A percentile compares a stretch with the other conserved stretches of the same genome.
Evolutionary conservation across 2,329 filamentous ascomycete species (phyloP).

Genomic region (Fusarium torulosum): DNA sequence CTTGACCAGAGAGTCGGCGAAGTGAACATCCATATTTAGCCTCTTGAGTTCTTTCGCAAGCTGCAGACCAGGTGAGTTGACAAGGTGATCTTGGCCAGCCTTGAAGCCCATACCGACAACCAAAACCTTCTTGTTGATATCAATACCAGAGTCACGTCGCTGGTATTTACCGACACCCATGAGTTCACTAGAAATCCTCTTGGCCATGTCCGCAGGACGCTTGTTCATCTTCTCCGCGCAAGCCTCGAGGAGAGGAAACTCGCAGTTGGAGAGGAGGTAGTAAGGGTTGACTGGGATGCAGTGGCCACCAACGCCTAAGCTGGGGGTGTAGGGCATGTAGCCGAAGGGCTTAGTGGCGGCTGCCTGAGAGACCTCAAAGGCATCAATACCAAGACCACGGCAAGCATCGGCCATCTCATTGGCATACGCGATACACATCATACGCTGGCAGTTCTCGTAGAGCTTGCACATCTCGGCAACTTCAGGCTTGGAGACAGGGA

Average conservation of each 20-base stretch:
- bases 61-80: conserved; percentile 38
- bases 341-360: conserved; percentile 66
- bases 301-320: conserved; percentile 65
- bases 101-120: conserved; percentile 44
- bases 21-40: conserved; percentile 34
- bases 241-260: conserved; percentile 60
- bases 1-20: conserved; percentile 39
- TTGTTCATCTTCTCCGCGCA: conserved; percentile 58
- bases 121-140: conserved; percentile 24
- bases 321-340: conserved; percentile 61
- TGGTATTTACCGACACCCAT: neutral
- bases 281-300: conserved; percentile 68
- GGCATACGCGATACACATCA: conserved; percentile 65
- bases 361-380: conserved; percentile 62
- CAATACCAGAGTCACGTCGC: conserved; percentile 26
- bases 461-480: conserved; percentile 69
- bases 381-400: conserved; percentile 57
- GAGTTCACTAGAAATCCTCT: conserved; percentile 11
- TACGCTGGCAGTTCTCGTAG: conserved; percentile 68
- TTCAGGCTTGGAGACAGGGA: conserved; percentile 63
- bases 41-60: conserved; percentile 31
- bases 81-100: conserved; percentile 41
- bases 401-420: conserved; percentile 69
- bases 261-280: conserved; percentile 62
- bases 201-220: conserved; percentile 50